Percentiles rank a stretch among this genome's conserved stretches.
Evolutionary conservation across 1,284 basidiomycete genomes (phyloP).

Genomic region (Irpex rosettiformis): DNA sequence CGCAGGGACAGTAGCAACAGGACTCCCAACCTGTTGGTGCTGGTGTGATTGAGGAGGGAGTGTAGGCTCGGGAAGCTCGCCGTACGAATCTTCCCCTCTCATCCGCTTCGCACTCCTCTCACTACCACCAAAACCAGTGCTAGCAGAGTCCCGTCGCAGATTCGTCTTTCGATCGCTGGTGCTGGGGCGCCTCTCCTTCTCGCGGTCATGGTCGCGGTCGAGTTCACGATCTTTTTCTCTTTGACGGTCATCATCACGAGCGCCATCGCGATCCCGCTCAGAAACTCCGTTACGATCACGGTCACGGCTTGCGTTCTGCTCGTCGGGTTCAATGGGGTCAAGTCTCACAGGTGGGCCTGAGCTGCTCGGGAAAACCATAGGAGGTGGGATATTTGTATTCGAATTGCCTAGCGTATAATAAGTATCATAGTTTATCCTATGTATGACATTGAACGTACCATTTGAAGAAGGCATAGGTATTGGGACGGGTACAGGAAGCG

Average conservation of each 20-base stretch:
- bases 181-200: conserved; percentile 10
- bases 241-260: conserved; percentile 22
- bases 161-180: conserved; percentile 3
- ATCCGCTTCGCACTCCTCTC: conserved; percentile 21
- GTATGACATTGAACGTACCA: not conserved
- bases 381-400: not conserved
- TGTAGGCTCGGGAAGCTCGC: not conserved
- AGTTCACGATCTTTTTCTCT: conserved; percentile 16
- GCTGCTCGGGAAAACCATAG: conserved; percentile 14
- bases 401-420: not conserved
- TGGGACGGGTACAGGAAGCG: conserved; percentile 13
- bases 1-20: not conserved
- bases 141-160: conserved; percentile 8
- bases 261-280: conserved; percentile 25
- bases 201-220: conserved; percentile 17
- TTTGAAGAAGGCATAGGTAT: conserved; percentile 6
- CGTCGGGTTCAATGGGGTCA: conserved; percentile 15
- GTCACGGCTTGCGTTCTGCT: conserved; percentile 17
- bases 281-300: conserved; percentile 10
- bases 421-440: not conserved
- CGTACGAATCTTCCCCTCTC: not conserved
- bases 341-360: conserved; percentile 14
- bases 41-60: conserved; percentile 16
- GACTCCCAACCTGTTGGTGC: conserved; percentile 4
- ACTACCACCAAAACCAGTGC: conserved; percentile 13